Evolutionary conservation across 768 basidiomycete genomes (phyloP).

Genomic region (Rossbeevera mucosa): DNA sequence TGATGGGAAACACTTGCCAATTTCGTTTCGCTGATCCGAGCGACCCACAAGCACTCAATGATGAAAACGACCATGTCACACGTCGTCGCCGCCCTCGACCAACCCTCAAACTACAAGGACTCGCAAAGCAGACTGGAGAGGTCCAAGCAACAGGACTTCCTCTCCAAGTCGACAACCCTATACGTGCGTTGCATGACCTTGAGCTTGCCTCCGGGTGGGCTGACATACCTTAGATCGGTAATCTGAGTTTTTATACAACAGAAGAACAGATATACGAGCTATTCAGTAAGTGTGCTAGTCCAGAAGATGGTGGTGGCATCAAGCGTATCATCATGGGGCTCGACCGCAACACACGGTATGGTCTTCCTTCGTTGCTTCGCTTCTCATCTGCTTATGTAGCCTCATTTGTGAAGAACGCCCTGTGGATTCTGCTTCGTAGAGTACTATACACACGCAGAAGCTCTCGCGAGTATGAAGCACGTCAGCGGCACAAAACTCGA

Average conservation of each 20-base stretch:
- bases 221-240: constrained; percentile 60
- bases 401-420: constrained; percentile 57
- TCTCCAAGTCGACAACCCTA: constrained; percentile 80
- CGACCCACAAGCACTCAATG: neutral
- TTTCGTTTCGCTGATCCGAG: constrained; percentile 3
- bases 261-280: constrained; percentile 95
- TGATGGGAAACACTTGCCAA: constrained; percentile 30
- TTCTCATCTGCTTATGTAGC: constrained; percentile 5
- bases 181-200: constrained; percentile 59
- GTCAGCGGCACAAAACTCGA: constrained; percentile 98
- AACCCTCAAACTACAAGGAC: constrained; percentile 97
- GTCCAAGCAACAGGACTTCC: constrained; percentile 72
- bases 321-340: constrained; percentile 95
- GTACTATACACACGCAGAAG: constrained; percentile 93
- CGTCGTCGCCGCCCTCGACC: constrained; percentile 80
- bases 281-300: constrained; percentile 83
- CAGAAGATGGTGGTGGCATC: constrained; percentile 84
- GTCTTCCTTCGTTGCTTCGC: neutral
- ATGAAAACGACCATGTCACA: constrained; percentile 61
- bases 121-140: constrained; percentile 81
- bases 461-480: constrained; percentile 87
- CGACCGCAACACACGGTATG: constrained; percentile 81
- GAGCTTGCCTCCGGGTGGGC: constrained; percentile 16
- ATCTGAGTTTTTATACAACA: constrained; percentile 90
- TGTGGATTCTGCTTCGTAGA: constrained; percentile 96